Evolutionary conservation across 2,329 filamentous ascomycete genomes (phyloP).

Genomic region (Rhytidhysteron rufulum): DNA sequence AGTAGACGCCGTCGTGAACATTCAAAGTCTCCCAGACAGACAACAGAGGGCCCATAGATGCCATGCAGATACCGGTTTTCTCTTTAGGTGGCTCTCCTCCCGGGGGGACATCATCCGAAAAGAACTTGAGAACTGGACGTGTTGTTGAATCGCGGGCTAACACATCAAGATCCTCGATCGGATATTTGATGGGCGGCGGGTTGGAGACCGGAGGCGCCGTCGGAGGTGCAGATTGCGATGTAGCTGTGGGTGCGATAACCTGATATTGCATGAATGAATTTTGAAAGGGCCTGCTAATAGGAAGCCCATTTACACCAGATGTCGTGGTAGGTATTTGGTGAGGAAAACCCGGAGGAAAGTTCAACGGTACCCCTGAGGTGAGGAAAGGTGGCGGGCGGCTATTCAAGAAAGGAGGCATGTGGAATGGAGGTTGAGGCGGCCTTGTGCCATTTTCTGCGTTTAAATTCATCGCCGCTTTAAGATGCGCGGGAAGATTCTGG

Average conservation of each 20-base stretch:
- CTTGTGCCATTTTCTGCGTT: too few relatives aligned
- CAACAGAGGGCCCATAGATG: conserved; percentile 77
- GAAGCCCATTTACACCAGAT: conserved; percentile 17
- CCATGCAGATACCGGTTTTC: conserved; percentile 64
- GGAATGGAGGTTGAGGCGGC: conserved; percentile 3
- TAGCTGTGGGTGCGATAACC: conserved; percentile 31
- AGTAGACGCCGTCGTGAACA: conserved; percentile 94
- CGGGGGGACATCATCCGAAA: conserved; percentile 59
- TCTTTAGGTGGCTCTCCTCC: conserved; percentile 33
- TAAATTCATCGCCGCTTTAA: too few relatives aligned
- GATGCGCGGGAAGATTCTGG: conserved; percentile 55
- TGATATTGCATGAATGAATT: conserved; percentile 43
- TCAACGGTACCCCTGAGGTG: not conserved
- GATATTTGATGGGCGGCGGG: conserved; percentile 73
- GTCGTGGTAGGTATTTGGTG: conserved; percentile 13
- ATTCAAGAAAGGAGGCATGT: conserved; percentile 4
- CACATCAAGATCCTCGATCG: conserved; percentile 89
- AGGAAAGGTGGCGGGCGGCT: conserved; percentile 1
- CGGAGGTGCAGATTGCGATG: conserved; percentile 48
- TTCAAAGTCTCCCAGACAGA: conserved; percentile 97
- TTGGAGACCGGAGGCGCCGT: conserved; percentile 55
- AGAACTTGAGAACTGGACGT: conserved; percentile 73
- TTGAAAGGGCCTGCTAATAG: conserved; percentile 22
- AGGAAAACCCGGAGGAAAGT: conserved; percentile 1
- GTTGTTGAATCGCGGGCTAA: conserved; percentile 58